These are phyloP conservation scores for Kwoniella sp. DNA, from an alignment of 768 basidiomycete species.

Conservation along the genomic window DNA sequence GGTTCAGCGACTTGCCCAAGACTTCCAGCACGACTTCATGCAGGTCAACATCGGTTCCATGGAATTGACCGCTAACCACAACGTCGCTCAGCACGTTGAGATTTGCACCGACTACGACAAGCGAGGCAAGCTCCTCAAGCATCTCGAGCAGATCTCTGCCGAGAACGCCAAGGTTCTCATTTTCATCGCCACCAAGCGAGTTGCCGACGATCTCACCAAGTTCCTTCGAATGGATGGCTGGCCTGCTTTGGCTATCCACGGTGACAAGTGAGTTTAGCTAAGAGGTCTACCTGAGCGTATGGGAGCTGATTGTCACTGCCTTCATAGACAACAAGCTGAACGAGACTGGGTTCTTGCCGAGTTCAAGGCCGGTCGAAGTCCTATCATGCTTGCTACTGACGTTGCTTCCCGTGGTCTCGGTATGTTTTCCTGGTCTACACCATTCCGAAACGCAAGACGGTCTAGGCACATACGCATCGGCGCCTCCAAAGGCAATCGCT, in stretches of 20 bases:
- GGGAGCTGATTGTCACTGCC: slow-evolving; percentile 22
- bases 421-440: slow-evolving; percentile 63
- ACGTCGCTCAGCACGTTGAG: slow-evolving; percentile 93
- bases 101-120: slow-evolving; percentile 98
- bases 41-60: slow-evolving; percentile 99
- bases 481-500: slow-evolving; percentile 27
- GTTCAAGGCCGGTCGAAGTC: slow-evolving; percentile 96
- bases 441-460: slow-evolving; percentile 23
- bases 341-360: slow-evolving; percentile 99
- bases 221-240: slow-evolving; percentile 91
- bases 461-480: slow-evolving; percentile 21
- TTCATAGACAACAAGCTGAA: slow-evolving; percentile 61
- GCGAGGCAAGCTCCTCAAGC: slow-evolving; percentile 91
- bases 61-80: slow-evolving; percentile 97
- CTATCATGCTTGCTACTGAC: slow-evolving; percentile 97
- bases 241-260: slow-evolving; percentile 99
- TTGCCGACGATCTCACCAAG: slow-evolving; percentile 98
- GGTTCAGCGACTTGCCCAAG: slow-evolving; percentile 96
- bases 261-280: slow-evolving; percentile 72
- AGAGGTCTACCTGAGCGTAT: neutral
- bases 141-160: slow-evolving; percentile 91
- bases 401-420: slow-evolving; percentile 99
- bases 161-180: slow-evolving; percentile 99
- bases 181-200: slow-evolving; percentile 95
- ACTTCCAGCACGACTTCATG: slow-evolving; percentile 94